phyloP scores from a whole-genome alignment of 2,329 filamentous ascomycete genomes.

The Zymoseptoria crescenta region DNA sequence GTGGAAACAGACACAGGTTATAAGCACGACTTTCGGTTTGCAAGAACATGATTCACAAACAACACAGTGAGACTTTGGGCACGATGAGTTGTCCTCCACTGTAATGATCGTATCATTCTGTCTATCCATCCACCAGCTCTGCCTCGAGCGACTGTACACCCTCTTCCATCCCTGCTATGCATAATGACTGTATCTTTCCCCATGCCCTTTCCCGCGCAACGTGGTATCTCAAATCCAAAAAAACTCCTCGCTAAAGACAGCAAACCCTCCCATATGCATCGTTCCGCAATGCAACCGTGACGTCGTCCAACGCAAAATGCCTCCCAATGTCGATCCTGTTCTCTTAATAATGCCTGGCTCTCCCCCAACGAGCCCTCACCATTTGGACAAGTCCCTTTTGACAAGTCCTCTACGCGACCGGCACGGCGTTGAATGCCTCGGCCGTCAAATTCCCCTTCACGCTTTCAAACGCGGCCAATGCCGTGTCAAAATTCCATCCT shows the following conservation, averaged over 20 bases:
- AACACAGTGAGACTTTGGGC: not conserved
- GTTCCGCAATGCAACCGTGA: not conserved
- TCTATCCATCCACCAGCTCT: not conserved
- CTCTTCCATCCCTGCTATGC: not conserved
- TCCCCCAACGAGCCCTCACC: not conserved
- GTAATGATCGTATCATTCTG: not conserved
- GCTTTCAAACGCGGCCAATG: slow-evolving; percentile 65
- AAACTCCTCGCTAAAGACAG: not conserved
- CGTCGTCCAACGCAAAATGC: not conserved
- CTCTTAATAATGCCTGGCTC: not conserved
- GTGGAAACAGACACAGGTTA: not conserved
- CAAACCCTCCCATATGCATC: not conserved
- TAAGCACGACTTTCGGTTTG: not conserved
- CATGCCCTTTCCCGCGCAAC: not conserved
- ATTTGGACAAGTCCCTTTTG: not conserved
- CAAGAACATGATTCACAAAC: no score
- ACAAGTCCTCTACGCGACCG: slow-evolving; percentile 3
- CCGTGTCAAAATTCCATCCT: slow-evolving; percentile 71
- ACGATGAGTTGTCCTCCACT: not conserved
- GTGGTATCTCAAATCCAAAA: not conserved
- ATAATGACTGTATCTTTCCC: not conserved
- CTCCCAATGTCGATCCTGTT: not conserved
- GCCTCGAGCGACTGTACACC: not conserved
- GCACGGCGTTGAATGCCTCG: slow-evolving; percentile 30
- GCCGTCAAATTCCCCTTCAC: slow-evolving; percentile 52